Base-by-base conservation (phyloP, 768 basidiomycete genomes). In the Boletales sp. region DNA sequence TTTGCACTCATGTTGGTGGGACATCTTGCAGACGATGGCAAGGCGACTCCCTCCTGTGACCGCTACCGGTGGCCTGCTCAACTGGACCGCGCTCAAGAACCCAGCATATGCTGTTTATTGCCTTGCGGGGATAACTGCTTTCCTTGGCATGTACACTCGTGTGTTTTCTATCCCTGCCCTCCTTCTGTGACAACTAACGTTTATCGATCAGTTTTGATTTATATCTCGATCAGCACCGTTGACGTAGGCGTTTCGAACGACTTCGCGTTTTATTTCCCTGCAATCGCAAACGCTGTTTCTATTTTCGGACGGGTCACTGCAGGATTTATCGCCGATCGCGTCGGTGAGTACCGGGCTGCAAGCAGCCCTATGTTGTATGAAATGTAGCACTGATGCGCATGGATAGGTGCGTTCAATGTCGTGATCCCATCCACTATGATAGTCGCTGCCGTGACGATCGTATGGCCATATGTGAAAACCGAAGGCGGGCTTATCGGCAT, bases 91-190 rank as follows among this genome's bases (percentile, higher is more conserved):
- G 14, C 84, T 83, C 67, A 69, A 56, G 56, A 74, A 66, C 44
- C 61, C 61, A 6, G 66, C 68, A 4, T 92, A 78, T 62, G 64
- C 77, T 0, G 46, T 82, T 1, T 90, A 83, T 59, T 82, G 81
- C 40, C 13, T 74, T 3, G 80, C 85, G 0, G 75, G 77, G 0
- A 76, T 82, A 48, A 60, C 80, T 18, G 69, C 65, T 13, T 88
- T 84, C 65, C 74, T 90, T 12, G 88, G 87, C 5, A 63, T 90
- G 11, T 90, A 87, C 59, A 86, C 85, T 0, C 67, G 85, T 78
- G 40, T 43, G 71, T 62, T 49, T 15, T 29, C 43, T 39, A 41
- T 46, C 34, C 44, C 24, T 14, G 7, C 10, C 14, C n/a, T 9
- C 15, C 7, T 29, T 35, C 18, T 32, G 42, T 14, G 6, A 18